A percentile compares a stretch with the other conserved stretches of the same genome.
Evolutionary conservation across 306 rosid genomes (phyloP).

Genomic region (Medicago arabica): DNA sequence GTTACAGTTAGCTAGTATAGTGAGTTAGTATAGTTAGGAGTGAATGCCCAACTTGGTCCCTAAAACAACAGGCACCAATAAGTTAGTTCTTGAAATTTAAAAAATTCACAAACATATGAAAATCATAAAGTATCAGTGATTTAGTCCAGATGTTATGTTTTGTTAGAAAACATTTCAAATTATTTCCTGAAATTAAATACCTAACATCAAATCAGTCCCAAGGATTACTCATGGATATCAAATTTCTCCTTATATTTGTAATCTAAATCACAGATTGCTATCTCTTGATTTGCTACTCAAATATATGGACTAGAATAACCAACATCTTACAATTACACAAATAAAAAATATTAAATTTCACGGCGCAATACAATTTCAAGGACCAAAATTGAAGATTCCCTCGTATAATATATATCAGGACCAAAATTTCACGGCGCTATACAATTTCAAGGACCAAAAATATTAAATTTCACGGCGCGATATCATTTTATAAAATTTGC

Average conservation of each 20-base stretch:
- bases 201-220: not conserved
- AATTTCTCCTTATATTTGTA: not conserved
- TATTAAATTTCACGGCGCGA: no score
- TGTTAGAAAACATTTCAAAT: not conserved
- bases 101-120: not conserved
- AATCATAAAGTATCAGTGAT: not conserved
- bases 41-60: not conserved
- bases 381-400: not conserved
- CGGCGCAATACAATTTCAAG: not conserved
- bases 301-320: not conserved
- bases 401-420: no score
- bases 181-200: not conserved
- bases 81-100: not conserved
- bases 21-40: not conserved
- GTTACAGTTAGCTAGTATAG: not conserved
- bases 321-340: not conserved
- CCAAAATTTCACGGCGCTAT: no score
- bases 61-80: not conserved
- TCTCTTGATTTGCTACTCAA: not conserved
- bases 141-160: not conserved
- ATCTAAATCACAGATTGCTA: not conserved
- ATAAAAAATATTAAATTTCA: no score
- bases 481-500: no score
- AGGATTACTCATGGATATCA: not conserved
- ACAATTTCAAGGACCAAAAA: no score